These are phyloP conservation scores for Pleomassaria siparia DNA, from an alignment of 2,329 filamentous ascomycete species.

Conservation along the genomic window DNA sequence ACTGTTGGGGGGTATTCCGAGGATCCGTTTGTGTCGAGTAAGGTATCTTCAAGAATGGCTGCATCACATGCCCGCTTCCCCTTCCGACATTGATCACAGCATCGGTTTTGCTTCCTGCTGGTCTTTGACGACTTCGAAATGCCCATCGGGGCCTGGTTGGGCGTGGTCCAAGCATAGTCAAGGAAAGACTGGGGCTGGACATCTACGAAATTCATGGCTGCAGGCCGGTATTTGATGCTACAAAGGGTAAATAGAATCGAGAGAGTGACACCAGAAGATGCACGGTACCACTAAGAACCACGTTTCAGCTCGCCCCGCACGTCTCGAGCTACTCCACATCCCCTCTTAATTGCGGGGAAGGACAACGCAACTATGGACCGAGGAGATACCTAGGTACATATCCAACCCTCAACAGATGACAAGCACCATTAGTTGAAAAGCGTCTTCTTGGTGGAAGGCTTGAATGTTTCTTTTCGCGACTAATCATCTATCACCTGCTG, in stretches of 20 bases:
- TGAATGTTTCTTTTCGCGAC: too few relatives aligned
- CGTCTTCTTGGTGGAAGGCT: too few relatives aligned
- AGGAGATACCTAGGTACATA: not conserved
- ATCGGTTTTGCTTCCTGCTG: conserved; percentile 46
- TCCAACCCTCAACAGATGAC: conserved; percentile 57
- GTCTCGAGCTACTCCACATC: conserved; percentile 20
- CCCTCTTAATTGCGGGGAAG: conserved; percentile 30
- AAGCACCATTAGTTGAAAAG: too few relatives aligned
- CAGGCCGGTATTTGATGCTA: conserved; percentile 25
- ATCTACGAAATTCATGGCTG: conserved; percentile 41
- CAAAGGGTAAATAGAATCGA: conserved; percentile 30
- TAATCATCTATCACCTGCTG: too few relatives aligned
- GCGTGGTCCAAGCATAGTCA: conserved; percentile 41
- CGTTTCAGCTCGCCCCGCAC: conserved; percentile 35
- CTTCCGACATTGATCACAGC: conserved; percentile 51
- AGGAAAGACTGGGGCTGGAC: conserved; percentile 39
- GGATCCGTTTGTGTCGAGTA: conserved; percentile 26
- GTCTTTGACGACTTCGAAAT: conserved; percentile 33
- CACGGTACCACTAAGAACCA: conserved; percentile 10
- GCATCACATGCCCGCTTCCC: conserved; percentile 51
- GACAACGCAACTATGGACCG: too few relatives aligned
- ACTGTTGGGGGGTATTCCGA: conserved; percentile 25
- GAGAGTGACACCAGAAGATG: conserved; percentile 15
- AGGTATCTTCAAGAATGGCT: conserved; percentile 36
- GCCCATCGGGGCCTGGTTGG: conserved; percentile 23